A percentile compares a stretch with the other conserved stretches of the same genome.
Conservation (phyloP, 139 green algal species). For the Chlorella sorokiniana region DNA sequence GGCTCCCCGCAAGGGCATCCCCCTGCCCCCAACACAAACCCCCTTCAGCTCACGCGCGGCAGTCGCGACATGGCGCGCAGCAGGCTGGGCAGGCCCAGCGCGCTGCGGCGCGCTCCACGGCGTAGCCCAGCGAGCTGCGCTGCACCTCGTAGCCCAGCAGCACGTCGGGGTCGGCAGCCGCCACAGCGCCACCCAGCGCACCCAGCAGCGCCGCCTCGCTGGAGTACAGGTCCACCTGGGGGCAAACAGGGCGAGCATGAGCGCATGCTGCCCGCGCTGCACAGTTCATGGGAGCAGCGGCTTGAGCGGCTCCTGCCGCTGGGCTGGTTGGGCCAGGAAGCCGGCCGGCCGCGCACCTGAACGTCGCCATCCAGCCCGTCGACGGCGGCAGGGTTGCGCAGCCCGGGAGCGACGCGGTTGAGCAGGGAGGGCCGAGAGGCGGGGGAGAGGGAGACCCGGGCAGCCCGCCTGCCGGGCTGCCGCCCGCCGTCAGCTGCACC, state of each 20-base stretch:
- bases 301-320: too few relatives aligned
- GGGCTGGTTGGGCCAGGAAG: too few relatives aligned
- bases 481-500: neutral
- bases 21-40: neutral
- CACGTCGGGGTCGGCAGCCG: slow-evolving; percentile 89
- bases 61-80: slow-evolving; percentile 69
- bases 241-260: neutral
- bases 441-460: neutral
- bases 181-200: slow-evolving; percentile 63
- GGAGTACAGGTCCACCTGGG: slow-evolving; percentile 56
- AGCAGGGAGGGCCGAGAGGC: neutral
- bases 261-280: neutral
- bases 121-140: slow-evolving; percentile 82
- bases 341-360: too few relatives aligned
- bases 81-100: slow-evolving; percentile 58
- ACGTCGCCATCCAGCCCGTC: slow-evolving; percentile 33
- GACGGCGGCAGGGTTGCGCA: slow-evolving; percentile 33
- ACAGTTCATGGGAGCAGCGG: too few relatives aligned
- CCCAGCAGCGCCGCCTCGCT: slow-evolving; percentile 74
- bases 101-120: slow-evolving; percentile 73
- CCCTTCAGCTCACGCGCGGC: slow-evolving; percentile 32
- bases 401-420: neutral
- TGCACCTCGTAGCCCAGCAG: slow-evolving; percentile 93
- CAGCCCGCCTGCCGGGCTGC: neutral
- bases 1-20: neutral